Evolutionary conservation across 192 early-diverging fungal species (phyloP).

Genomic region (Borealophlyctis nickersoniae): DNA sequence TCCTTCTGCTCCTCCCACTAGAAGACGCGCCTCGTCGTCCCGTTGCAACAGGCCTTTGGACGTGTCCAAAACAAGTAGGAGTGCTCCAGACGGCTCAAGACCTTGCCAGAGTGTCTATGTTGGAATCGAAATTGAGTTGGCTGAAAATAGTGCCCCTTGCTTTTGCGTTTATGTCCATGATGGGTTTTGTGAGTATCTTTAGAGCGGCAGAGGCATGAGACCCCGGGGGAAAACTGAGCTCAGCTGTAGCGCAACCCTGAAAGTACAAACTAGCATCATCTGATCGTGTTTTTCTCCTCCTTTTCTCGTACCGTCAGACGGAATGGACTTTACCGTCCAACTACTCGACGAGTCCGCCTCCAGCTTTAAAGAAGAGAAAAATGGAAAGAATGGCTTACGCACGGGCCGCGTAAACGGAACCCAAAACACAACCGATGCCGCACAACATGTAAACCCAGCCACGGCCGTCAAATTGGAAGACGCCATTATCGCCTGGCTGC

Average conservation of each 20-base stretch:
- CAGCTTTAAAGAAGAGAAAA: not conserved
- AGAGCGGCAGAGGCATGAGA: not conserved
- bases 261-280: no score
- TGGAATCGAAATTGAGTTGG: conserved; percentile 49
- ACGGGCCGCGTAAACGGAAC: not conserved
- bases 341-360: not conserved
- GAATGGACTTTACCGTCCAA: conserved; percentile 43
- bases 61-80: not conserved
- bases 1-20: no score
- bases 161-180: conserved; percentile 68
- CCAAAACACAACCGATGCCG: not conserved
- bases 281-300: not conserved
- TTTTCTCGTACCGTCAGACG: conserved; percentile 10
- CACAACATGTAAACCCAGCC: not conserved
- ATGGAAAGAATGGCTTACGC: not conserved
- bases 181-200: conserved; percentile 46
- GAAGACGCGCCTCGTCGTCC: no score
- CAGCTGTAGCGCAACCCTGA: no score
- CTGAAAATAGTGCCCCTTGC: conserved; percentile 18
- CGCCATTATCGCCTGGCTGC: conserved; percentile 50
- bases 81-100: not conserved
- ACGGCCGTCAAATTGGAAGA: conserved; percentile 43
- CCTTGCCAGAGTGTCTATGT: conserved; percentile 50
- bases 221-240: no score
- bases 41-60: not conserved